Percentiles rank a stretch among this genome's conserved stretches.
These are phyloP conservation scores for Chernovozyma sophiae-reginae DNA, from an alignment of 1,139 yeast species.

Conservation along the genomic window DNA sequence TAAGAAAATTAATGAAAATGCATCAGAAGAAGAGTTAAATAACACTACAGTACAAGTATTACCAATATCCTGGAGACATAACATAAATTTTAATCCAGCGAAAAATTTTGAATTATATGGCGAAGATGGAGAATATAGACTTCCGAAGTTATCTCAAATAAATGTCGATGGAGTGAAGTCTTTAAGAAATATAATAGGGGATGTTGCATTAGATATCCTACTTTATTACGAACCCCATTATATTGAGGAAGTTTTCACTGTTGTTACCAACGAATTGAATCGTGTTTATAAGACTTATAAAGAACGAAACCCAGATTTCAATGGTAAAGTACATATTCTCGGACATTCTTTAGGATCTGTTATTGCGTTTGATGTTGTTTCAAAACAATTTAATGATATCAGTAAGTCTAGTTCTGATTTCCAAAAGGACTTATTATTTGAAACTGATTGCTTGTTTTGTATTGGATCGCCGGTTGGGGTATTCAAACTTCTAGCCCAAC, in stretches of 20 bases:
- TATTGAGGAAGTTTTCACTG: conserved; percentile 55
- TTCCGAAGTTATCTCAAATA: conserved; percentile 68
- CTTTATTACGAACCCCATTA: conserved; percentile 79
- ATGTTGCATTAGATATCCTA: conserved; percentile 80
- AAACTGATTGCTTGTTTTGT: conserved; percentile 71
- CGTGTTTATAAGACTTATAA: conserved; percentile 56
- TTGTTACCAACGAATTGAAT: conserved; percentile 71
- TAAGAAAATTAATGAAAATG: conserved; percentile 13
- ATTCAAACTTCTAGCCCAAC: conserved; percentile 65
- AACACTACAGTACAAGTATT: conserved; percentile 70
- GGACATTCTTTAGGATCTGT: conserved; percentile 94
- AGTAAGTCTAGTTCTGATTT: conserved; percentile 13
- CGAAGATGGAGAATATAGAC: conserved; percentile 28
- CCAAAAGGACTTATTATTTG: conserved; percentile 50
- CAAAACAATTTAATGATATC: conserved; percentile 45
- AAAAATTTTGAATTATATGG: conserved; percentile 27
- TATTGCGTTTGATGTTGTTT: conserved; percentile 72
- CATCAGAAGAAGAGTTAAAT: conserved; percentile 15
- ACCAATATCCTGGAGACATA: conserved; percentile 77
- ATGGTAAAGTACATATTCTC: conserved; percentile 74
- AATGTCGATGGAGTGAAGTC: conserved; percentile 81
- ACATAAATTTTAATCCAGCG: conserved; percentile 56
- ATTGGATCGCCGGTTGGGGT: conserved; percentile 91
- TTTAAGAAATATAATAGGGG: conserved; percentile 73
- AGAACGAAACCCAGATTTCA: conserved; percentile 66